These are phyloP conservation scores for Elaeagnus macrophylla DNA, from an alignment of 306 rosid species.

Conservation along the genomic window DNA sequence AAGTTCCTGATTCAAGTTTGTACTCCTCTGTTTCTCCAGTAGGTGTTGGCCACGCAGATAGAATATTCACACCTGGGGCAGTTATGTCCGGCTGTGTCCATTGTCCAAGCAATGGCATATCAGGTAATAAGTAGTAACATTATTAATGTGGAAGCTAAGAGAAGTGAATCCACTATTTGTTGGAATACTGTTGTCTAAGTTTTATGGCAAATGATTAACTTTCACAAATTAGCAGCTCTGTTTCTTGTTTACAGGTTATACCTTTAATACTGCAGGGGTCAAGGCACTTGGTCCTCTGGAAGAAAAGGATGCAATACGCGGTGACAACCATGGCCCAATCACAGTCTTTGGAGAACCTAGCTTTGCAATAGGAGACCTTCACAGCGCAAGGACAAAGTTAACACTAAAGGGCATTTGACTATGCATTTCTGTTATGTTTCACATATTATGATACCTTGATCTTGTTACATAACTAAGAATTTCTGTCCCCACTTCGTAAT, in stretches of 20 bases:
- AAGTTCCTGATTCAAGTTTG: slow-evolving; percentile 55
- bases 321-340: slow-evolving; percentile 27
- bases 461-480: no score
- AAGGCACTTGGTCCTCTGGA: slow-evolving; percentile 54
- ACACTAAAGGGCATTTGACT: no score
- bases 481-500: no score
- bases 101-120: not conserved
- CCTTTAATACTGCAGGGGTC: slow-evolving; percentile 44
- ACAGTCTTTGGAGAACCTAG: slow-evolving; percentile 20
- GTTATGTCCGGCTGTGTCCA: slow-evolving; percentile 39
- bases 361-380: slow-evolving; percentile 21
- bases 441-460: no score
- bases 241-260: not conserved
- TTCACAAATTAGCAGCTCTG: not conserved
- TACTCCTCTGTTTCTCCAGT: slow-evolving; percentile 23
- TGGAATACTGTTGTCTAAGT: not conserved
- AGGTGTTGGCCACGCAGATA: slow-evolving; percentile 45
- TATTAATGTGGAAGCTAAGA: no score
- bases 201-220: not conserved
- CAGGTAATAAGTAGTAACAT: not conserved
- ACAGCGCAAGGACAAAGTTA: not conserved
- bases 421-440: no score
- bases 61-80: slow-evolving; percentile 43
- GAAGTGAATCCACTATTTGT: no score
- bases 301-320: slow-evolving; percentile 44